Evolutionary conservation across 1,139 yeast genomes (phyloP), one percentile per base, ranked within the genome.

Genomic region (Taphrina flavorubra): DNA sequence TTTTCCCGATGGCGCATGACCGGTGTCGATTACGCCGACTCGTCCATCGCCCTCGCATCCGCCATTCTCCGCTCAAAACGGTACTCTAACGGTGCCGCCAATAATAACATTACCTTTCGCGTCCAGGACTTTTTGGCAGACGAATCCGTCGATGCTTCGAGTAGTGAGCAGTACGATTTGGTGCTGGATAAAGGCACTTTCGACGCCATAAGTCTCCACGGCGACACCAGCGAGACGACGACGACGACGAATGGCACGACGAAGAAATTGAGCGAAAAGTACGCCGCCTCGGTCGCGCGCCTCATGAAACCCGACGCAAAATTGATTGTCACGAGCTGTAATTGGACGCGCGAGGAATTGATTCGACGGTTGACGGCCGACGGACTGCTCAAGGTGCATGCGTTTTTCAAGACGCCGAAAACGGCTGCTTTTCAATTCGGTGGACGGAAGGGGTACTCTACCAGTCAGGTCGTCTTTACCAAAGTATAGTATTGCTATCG

Each of bases 151-250:
- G 20, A 25, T 6, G 31, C 18, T 2, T 8, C 20, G 3, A 25
- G n/a, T 18, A 25, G 25, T 25, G 58, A 42, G 49, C 34, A 16
- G n/a, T 92, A 85, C 78, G 96, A 92, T 74, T 78, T 94, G 6
- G 84, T 92, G 1, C 79, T 92, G 53, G 99, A 94, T 78, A 94
- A 94, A 76, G 99, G 99, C 10, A 94, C 99, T 0, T 79, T 95
- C 53, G 99, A 94, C 79, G 99, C 99, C 6, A 94, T 95, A 72
- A 97, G 97, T 0, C 82, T 94, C 63, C 83, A 80, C 64, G 83
- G 81, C 6, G 76, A 76, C 57, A 46, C 36, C 13, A 14, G 25
- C 8, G 76, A 79, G 6, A 76, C 79, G 1, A 25, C 31, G 31
- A 25, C 31, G 31, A 25, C 31, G 31, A 25, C 31, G 31, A 25